A percentile compares a stretch with the other conserved stretches of the same genome.
Conservation (phyloP, 805 yeast species). For the Nakazawaea pomicola region DNA sequence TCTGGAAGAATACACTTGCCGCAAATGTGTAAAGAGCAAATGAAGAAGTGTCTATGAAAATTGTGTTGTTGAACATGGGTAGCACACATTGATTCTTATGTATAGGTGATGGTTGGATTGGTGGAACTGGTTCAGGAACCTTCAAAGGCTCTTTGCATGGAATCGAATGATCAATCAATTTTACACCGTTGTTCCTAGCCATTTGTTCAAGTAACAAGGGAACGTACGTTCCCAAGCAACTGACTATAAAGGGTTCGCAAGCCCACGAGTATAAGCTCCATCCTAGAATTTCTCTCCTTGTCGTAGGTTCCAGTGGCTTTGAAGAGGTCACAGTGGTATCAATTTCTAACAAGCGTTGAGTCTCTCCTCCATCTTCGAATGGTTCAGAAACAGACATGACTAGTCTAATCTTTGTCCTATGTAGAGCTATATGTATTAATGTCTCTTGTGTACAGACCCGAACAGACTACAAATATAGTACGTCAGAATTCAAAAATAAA, state of each 20-base stretch:
- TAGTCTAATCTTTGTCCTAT: no score
- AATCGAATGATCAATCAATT: conserved; percentile 48
- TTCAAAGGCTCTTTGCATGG: conserved; percentile 42
- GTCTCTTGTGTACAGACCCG: no score
- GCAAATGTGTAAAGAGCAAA: conserved; percentile 73
- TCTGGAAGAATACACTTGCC: conserved; percentile 65
- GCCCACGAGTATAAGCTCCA: conserved; percentile 74
- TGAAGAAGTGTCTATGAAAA: conserved; percentile 65
- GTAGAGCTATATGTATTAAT: no score
- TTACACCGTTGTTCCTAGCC: conserved; percentile 70
- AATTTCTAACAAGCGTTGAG: no score
- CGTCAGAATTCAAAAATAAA: no score
- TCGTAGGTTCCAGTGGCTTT: conserved; percentile 41
- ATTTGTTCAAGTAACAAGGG: conserved; percentile 67
- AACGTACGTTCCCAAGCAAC: conserved; percentile 74
- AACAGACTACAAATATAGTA: no score
- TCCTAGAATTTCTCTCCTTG: conserved; percentile 46
- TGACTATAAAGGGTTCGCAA: conserved; percentile 75
- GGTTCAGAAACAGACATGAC: no score
- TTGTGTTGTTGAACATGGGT: conserved; percentile 23
- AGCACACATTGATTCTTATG: conserved; percentile 26
- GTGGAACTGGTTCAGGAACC: conserved; percentile 29
- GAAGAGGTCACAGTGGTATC: no score
- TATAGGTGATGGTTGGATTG: conserved; percentile 17
- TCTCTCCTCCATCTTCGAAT: no score